Evolutionary conservation across 768 basidiomycete species (phyloP).

Genomic region (Tulasnella sp.): DNA sequence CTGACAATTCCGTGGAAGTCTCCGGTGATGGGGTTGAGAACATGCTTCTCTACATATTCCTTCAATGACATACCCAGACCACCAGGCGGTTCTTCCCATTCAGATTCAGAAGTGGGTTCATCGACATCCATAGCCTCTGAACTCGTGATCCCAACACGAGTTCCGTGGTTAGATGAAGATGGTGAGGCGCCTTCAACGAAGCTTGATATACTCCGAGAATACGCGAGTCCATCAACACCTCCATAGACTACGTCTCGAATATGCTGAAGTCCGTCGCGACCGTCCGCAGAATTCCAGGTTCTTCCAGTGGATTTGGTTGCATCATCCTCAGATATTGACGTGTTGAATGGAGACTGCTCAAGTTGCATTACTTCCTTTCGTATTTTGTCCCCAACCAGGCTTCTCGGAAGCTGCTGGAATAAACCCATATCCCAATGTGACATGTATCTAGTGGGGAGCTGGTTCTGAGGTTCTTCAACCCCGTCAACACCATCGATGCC

Average conservation of each 20-base stretch:
- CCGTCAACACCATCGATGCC: neutral
- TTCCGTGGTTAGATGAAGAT: neutral
- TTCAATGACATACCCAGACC: conserved; percentile 23
- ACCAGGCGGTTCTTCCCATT: conserved; percentile 9
- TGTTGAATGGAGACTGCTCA: too few species aligned
- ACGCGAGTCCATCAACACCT: conserved; percentile 61
- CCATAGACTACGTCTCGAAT: conserved; percentile 66
- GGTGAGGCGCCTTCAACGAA: conserved; percentile 33
- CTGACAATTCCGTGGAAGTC: conserved; percentile 34
- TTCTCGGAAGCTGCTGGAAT: too few species aligned
- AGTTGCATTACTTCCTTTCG: too few species aligned
- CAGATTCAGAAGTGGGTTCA: neutral
- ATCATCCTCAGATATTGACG: neutral
- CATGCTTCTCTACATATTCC: conserved; percentile 30
- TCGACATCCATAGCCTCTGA: neutral
- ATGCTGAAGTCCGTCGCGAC: conserved; percentile 43
- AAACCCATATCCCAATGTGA: too few species aligned
- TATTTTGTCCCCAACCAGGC: too few species aligned
- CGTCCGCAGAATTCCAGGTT: neutral
- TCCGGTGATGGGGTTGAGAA: conserved; percentile 32
- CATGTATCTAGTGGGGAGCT: neutral
- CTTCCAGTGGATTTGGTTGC: neutral
- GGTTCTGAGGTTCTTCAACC: neutral
- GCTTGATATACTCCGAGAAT: conserved; percentile 62
- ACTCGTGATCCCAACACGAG: neutral